A percentile compares a stretch with the other conserved stretches of the same genome.
Conservation (phyloP, 495 filamentous ascomycete species). For the Annulohypoxylon nitens region DNA sequence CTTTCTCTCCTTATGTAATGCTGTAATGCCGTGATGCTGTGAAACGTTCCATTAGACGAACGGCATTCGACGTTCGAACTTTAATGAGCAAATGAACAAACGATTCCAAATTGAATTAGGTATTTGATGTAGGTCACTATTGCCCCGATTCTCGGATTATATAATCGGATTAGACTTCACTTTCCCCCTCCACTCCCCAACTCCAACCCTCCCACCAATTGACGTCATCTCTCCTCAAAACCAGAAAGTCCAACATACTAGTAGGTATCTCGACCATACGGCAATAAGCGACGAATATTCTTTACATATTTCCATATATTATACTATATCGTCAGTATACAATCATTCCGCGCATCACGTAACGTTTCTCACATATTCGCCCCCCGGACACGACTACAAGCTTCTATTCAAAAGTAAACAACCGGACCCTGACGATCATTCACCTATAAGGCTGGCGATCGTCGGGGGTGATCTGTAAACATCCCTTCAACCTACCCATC, state of each 20-base stretch:
- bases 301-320: neutral
- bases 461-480: slow-evolving; percentile 14
- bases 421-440: slow-evolving; percentile 45
- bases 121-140: no score
- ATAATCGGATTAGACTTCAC: neutral
- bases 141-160: neutral
- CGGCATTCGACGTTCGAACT: neutral
- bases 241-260: slow-evolving; percentile 1
- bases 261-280: neutral
- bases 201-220: neutral
- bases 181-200: neutral
- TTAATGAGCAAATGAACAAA: neutral
- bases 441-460: slow-evolving; percentile 32
- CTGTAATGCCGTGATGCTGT: neutral
- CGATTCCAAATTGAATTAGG: neutral
- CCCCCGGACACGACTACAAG: no score
- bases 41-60: slow-evolving; percentile 2
- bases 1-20: slow-evolving; percentile 24
- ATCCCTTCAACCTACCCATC: slow-evolving; percentile 1
- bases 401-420: slow-evolving; percentile 19
- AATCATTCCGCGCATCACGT: neutral
- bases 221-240: slow-evolving; percentile 32
- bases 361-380: neutral
- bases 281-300: neutral
- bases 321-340: neutral